Conservation (phyloP, 1,139 yeast genomes). For the Yamadazyma membranifaciens region DNA sequence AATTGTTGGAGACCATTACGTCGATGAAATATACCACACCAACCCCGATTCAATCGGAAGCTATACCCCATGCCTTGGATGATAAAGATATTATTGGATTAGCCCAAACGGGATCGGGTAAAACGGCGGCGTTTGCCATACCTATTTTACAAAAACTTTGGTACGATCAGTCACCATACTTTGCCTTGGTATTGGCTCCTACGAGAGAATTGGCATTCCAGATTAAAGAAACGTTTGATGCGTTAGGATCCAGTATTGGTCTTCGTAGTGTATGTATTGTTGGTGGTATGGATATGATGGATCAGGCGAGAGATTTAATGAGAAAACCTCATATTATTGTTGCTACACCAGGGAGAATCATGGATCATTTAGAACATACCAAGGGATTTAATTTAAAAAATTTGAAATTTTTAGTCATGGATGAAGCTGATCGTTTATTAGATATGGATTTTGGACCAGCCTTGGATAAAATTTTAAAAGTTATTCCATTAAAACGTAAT, state of each 20-base stretch:
- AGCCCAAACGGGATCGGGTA: conserved; percentile 85
- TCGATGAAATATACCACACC: conserved; percentile 64
- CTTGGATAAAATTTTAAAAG: conserved; percentile 76
- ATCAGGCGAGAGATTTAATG: conserved; percentile 91
- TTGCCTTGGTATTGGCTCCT: conserved; percentile 89
- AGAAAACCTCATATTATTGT: conserved; percentile 92
- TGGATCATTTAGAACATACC: conserved; percentile 94
- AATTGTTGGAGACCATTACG: conserved; percentile 75
- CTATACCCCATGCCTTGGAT: conserved; percentile 87
- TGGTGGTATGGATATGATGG: conserved; percentile 99
- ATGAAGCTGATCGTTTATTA: conserved; percentile 92
- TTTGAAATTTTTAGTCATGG: conserved; percentile 84
- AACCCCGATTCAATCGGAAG: conserved; percentile 89
- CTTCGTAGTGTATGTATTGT: conserved; percentile 82
- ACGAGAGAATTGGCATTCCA: conserved; percentile 97
- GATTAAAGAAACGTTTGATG: conserved; percentile 92
- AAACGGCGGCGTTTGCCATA: conserved; percentile 83
- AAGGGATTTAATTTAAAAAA: conserved; percentile 85
- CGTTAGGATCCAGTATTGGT: conserved; percentile 89
- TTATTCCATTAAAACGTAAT: conserved; percentile 81
- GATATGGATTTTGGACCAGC: conserved; percentile 98
- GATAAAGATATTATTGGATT: conserved; percentile 82
- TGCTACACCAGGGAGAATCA: conserved; percentile 77
- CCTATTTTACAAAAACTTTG: conserved; percentile 90
- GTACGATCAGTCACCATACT: conserved; percentile 85